These are phyloP conservation scores for Nitzschia sp. DNA, from an alignment of 108 stramenopile genomes.

Conservation along the genomic window DNA sequence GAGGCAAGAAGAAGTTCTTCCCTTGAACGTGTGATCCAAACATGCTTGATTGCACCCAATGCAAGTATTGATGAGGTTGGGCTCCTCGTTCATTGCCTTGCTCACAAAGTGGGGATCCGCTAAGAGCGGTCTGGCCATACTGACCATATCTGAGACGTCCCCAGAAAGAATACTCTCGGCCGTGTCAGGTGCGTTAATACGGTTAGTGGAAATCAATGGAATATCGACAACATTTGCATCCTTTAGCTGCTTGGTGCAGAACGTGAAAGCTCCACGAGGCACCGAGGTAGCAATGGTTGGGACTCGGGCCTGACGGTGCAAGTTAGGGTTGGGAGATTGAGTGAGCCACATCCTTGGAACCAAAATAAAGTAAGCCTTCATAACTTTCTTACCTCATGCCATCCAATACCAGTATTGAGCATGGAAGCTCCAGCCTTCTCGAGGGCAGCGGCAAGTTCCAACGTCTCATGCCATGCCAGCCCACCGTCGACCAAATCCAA, in stretches of 20 bases:
- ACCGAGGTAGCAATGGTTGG: constrained; percentile 98
- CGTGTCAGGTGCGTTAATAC: constrained; percentile 92
- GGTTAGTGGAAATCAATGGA: constrained; percentile 94
- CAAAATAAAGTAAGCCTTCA: no score
- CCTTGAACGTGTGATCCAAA: constrained; percentile 97
- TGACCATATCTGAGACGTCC: constrained; percentile 87
- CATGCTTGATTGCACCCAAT: constrained; percentile 99
- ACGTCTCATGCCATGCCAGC: constrained; percentile 91
- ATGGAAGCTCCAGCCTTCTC: constrained; percentile 92
- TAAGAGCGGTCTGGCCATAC: constrained; percentile 96
- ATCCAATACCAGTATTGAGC: constrained; percentile 99
- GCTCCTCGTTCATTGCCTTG: constrained; percentile 80
- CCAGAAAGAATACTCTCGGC: constrained; percentile 76
- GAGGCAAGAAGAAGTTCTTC: constrained; percentile 92
- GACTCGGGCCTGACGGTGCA: constrained; percentile 64
- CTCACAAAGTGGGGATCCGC: constrained; percentile 92
- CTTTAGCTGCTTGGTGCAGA: constrained; percentile 84
- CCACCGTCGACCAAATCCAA: constrained; percentile 94
- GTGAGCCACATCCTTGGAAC: neutral
- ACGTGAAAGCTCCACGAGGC: constrained; percentile 93
- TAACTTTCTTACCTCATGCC: constrained; percentile 81
- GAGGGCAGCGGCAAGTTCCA: constrained; percentile 74
- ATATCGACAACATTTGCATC: constrained; percentile 70
- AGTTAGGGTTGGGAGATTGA: neutral
- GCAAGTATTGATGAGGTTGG: constrained; percentile 94